Conservation (phyloP, 768 basidiomycete genomes). For the Collybia sp. region DNA sequence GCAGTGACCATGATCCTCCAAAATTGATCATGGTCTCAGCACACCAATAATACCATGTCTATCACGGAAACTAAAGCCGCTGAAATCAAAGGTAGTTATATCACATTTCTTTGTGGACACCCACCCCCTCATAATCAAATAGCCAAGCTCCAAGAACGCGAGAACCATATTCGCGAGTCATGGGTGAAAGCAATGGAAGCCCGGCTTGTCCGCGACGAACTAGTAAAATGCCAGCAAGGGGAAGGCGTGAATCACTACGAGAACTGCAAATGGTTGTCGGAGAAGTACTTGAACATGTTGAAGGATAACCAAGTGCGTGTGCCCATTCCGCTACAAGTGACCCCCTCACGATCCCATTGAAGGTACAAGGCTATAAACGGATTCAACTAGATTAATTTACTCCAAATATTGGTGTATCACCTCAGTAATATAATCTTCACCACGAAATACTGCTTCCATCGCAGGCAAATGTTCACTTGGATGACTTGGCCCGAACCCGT, state of each 20-base stretch:
- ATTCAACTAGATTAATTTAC: constrained; percentile 39
- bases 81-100: constrained; percentile 46
- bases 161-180: constrained; percentile 78
- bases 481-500: too few species aligned
- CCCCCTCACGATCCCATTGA: constrained; percentile 3
- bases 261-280: constrained; percentile 81
- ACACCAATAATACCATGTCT: constrained; percentile 27
- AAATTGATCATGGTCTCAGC: background rate
- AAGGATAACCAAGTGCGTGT: constrained; percentile 71
- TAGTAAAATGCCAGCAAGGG: constrained; percentile 81
- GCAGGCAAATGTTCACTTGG: too few species aligned
- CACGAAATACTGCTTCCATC: too few species aligned
- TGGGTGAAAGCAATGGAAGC: constrained; percentile 96
- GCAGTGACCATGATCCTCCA: constrained; percentile 8
- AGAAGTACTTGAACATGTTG: constrained; percentile 79
- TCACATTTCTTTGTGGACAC: background rate
- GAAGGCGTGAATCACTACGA: constrained; percentile 94
- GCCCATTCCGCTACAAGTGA: too few species aligned
- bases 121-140: background rate
- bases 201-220: constrained; percentile 81
- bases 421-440: too few species aligned
- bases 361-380: constrained; percentile 86
- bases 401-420: constrained; percentile 8
- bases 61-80: constrained; percentile 35
- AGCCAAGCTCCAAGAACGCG: constrained; percentile 68